Base-by-base conservation (phyloP, 208 protist species). In the Crithidia mellificae region DNA sequence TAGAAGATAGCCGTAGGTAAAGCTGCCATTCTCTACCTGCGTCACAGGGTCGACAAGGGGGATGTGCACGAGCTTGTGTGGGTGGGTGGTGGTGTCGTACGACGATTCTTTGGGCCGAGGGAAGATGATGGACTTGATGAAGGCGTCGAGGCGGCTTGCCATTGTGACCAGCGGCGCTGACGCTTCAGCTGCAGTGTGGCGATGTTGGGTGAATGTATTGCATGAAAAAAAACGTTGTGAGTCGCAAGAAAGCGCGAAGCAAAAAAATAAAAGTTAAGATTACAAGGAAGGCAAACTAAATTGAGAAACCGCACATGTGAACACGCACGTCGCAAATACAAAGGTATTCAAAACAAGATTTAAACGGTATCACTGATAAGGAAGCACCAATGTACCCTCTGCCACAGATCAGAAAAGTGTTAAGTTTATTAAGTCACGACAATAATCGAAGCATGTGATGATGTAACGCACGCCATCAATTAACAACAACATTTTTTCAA, bases 51-150 rank as follows among this genome's bases (percentile, higher is more conserved):
- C 76, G 25, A 93, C 81, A 8, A 75, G 72, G 5, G 87, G 83
- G 34, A 93, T 87, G 68, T 93, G 82, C 5, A 89, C 55, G 19
- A 89, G 77, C 22, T 67, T 63, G 38, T 80, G 72, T 14, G 78
- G 78, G 20, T 77, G 69, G 0, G 68, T 80, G 12, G 72, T 53
- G 2, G 87, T 81, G 66, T 77, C 71, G 64, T 88, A 92, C n/a
- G 80, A 81, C n/a, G 83, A 62, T 12, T 50, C 64, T 59, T 73
- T 83, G 4, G 87, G 87, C 22, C 81, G 80, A 25, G 84, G 87
- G 27, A 92, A 81, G 43, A 92, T 81, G 53, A 92, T 80, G 32
- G 83, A 85, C 63, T 87, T 87, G n/a, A 92, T 77, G 36, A 92
- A 77, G 25, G 83, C 68, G 56, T 85, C 81, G 8, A 92, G 69